Evolutionary conservation across 2,329 filamentous ascomycete genomes (phyloP).

Genomic region (Neodidymelliopsis sp.): DNA sequence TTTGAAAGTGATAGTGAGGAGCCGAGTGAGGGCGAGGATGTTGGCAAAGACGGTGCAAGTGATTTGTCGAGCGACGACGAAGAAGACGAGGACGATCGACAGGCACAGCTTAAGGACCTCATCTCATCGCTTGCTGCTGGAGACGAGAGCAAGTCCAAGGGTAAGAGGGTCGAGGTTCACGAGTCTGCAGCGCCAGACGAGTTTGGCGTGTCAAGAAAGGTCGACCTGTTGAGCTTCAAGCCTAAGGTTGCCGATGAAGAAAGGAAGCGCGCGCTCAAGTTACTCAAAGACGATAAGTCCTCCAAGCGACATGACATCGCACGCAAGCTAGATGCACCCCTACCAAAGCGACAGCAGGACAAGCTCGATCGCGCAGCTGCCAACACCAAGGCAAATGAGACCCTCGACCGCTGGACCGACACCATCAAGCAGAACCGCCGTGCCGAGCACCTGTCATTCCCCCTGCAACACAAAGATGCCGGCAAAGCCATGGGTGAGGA

Average conservation of each 20-base stretch:
- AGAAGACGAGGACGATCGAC: constrained; percentile 58
- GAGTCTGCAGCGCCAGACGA: constrained; percentile 70
- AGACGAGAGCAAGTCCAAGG: constrained; percentile 43
- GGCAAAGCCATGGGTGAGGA: constrained; percentile 68
- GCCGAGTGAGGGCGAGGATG: constrained; percentile 57
- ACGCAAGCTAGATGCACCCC: constrained; percentile 80
- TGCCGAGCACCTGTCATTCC: constrained; percentile 89
- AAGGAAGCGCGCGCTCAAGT: constrained; percentile 80
- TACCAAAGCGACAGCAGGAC: constrained; percentile 87
- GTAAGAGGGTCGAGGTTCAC: constrained; percentile 55
- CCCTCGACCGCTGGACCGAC: constrained; percentile 88
- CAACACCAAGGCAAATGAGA: constrained; percentile 90
- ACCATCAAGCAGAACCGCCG: constrained; percentile 94
- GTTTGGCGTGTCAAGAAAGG: constrained; percentile 68
- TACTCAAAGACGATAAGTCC: constrained; percentile 70
- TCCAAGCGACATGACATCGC: constrained; percentile 63
- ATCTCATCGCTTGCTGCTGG: constrained; percentile 69
- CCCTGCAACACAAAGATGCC: constrained; percentile 75
- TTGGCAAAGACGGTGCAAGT: constrained; percentile 57
- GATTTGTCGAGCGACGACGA: constrained; percentile 56
- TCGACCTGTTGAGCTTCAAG: constrained; percentile 78
- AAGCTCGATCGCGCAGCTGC: constrained; percentile 81
- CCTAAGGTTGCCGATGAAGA: constrained; percentile 75
- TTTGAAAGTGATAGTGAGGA: constrained; percentile 61
- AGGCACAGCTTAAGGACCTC: constrained; percentile 71